Percentiles rank a stretch among this genome's conserved stretches.
These are phyloP conservation scores for Paraglomus brasilianum DNA, from an alignment of 192 early-diverging fungal genomes.

Conservation along the genomic window DNA sequence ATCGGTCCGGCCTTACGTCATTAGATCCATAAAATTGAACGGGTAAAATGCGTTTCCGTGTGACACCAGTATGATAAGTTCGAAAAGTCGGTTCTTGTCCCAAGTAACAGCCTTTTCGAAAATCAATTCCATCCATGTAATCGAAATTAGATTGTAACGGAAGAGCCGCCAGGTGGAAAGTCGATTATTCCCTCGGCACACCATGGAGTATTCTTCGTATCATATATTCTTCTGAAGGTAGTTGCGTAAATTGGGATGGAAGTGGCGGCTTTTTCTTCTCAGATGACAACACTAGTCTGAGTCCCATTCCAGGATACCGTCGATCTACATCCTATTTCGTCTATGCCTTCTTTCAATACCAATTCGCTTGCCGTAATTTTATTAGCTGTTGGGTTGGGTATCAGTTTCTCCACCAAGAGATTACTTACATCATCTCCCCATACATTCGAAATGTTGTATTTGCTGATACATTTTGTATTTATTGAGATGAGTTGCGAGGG, in stretches of 20 bases:
- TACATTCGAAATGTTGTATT: conserved; percentile 67
- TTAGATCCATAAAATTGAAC: conserved; percentile 55
- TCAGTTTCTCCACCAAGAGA: conserved; percentile 32
- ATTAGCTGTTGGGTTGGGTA: not conserved
- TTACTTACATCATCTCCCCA: conserved; percentile 64
- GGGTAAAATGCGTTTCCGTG: conserved; percentile 88
- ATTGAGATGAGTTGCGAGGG: no score
- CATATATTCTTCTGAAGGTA: conserved; percentile 57
- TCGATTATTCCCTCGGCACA: conserved; percentile 89
- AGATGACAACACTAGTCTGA: conserved; percentile 22
- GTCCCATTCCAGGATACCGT: conserved; percentile 36
- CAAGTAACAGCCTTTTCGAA: conserved; percentile 96
- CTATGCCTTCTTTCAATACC: conserved; percentile 33
- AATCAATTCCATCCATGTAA: conserved; percentile 91
- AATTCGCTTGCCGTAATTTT: conserved; percentile 2
- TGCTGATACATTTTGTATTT: no score
- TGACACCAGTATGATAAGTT: conserved; percentile 94
- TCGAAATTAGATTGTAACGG: conserved; percentile 94
- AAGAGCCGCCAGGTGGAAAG: conserved; percentile 67
- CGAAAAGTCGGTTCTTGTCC: conserved; percentile 98
- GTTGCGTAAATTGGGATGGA: conserved; percentile 53
- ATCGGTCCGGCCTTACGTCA: conserved; percentile 22
- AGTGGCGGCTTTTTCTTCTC: no score
- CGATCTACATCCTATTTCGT: conserved; percentile 45
- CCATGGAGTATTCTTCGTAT: conserved; percentile 81